Percentiles rank a stretch among this genome's conserved stretches.
Conservation (phyloP, 2,329 filamentous ascomycete species). For the Rhynchosporium graminicola region DNA sequence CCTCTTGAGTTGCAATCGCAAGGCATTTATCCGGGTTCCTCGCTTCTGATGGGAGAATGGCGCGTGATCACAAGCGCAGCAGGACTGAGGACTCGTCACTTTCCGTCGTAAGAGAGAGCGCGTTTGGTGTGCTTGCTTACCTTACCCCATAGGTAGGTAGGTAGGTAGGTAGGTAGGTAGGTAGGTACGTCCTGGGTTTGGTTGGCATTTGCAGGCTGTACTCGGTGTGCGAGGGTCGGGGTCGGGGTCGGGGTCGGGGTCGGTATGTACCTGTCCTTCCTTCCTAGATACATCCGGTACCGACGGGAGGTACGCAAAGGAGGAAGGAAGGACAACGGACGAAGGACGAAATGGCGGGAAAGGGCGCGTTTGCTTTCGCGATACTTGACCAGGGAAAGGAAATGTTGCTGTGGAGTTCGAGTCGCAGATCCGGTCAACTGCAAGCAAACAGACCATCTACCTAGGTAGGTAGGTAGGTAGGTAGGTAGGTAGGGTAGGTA, state of each 20-base stretch:
- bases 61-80: conserved; percentile 2
- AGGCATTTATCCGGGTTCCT: neutral
- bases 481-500: neutral
- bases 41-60: neutral
- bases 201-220: neutral
- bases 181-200: too few species aligned
- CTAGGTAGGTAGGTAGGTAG: too few species aligned
- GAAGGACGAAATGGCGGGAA: too few species aligned
- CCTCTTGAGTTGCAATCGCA: neutral
- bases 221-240: conserved; percentile 7
- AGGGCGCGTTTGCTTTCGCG: neutral
- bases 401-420: neutral
- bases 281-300: conserved; percentile 10
- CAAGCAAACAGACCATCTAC: neutral
- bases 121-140: neutral
- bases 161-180: too few species aligned
- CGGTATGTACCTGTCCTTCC: too few species aligned
- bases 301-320: neutral
- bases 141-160: too few species aligned
- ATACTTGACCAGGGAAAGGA: neutral
- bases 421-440: neutral
- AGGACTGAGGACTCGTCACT: conserved; percentile 3
- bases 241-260: neutral
- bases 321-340: neutral
- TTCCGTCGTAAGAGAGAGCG: neutral